Percentiles rank a stretch among this genome's conserved stretches.
Evolutionary conservation across 2,329 filamentous ascomycete genomes (phyloP).

Genomic region (Ambrosiella xylebori): DNA sequence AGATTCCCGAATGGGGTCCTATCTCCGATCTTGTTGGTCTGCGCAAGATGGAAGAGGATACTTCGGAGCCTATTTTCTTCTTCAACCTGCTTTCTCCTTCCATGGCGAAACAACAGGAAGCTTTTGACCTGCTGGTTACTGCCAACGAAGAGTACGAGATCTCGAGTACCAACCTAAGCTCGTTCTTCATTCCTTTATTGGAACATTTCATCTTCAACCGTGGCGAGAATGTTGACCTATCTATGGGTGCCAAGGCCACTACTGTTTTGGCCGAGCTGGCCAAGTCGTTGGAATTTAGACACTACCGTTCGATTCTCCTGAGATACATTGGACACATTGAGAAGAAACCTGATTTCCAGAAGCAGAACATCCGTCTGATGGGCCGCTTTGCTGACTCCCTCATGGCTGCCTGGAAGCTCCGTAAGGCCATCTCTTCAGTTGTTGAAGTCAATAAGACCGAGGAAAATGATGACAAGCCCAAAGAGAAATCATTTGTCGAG

Average conservation of each 20-base stretch:
- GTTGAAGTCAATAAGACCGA: conserved; percentile 22
- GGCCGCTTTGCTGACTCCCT: conserved; percentile 68
- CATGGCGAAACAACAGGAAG: conserved; percentile 67
- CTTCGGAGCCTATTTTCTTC: conserved; percentile 63
- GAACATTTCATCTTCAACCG: conserved; percentile 89
- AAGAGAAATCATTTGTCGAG: not conserved
- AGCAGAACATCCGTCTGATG: conserved; percentile 67
- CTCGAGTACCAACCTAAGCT: conserved; percentile 59
- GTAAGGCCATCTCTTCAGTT: conserved; percentile 13
- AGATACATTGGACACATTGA: conserved; percentile 70
- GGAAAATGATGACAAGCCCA: conserved; percentile 21
- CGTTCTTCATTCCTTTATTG: conserved; percentile 77
- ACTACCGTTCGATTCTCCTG: conserved; percentile 70
- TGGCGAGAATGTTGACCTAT: conserved; percentile 63
- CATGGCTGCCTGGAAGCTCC: conserved; percentile 19
- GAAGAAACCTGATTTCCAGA: conserved; percentile 66
- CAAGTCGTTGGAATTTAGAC: conserved; percentile 69
- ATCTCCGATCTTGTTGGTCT: conserved; percentile 60
- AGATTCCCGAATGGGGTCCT: conserved; percentile 50
- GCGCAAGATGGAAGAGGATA: conserved; percentile 36
- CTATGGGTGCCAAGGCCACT: conserved; percentile 74
- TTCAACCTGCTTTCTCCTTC: conserved; percentile 83
- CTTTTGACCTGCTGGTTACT: conserved; percentile 57
- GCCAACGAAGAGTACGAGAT: conserved; percentile 49
- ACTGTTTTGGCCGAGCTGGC: conserved; percentile 59